Evolutionary conservation across 192 early-diverging fungal species (phyloP).

Genomic region (Backusella sp.): DNA sequence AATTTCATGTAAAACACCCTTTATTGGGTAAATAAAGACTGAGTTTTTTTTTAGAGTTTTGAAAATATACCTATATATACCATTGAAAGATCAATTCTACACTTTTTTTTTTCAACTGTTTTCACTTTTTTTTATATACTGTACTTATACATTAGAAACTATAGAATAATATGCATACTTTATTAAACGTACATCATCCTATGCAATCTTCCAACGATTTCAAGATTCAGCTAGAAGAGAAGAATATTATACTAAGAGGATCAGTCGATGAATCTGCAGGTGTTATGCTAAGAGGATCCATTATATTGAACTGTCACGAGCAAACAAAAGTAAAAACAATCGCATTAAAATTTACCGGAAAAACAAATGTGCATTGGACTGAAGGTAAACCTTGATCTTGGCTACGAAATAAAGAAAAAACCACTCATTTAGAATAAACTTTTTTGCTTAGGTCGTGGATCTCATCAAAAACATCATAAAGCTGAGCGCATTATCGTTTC

Average conservation of each 20-base stretch:
- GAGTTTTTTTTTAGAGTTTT: neutral
- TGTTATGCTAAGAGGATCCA: slow-evolving; percentile 49
- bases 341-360: slow-evolving; percentile 50
- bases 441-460: neutral
- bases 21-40: neutral
- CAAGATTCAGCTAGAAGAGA: slow-evolving; percentile 31
- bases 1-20: neutral
- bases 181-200: slow-evolving; percentile 16
- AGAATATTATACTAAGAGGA: slow-evolving; percentile 42
- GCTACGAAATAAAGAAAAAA: no score
- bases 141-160: neutral
- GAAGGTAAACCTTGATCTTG: slow-evolving; percentile 31
- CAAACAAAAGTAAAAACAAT: slow-evolving; percentile 49
- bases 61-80: neutral
- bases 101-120: no score
- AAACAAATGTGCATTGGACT: slow-evolving; percentile 45
- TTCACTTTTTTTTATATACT: neutral
- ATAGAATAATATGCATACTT: neutral
- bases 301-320: slow-evolving; percentile 48
- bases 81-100: no score
- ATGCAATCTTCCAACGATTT: slow-evolving; percentile 17
- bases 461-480: slow-evolving; percentile 25
- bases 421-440: neutral
- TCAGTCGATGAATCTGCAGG: slow-evolving; percentile 41
- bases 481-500: slow-evolving; percentile 40